phyloP scores from a whole-genome alignment of 768 basidiomycete species.

The Termitomyces titanicus region DNA sequence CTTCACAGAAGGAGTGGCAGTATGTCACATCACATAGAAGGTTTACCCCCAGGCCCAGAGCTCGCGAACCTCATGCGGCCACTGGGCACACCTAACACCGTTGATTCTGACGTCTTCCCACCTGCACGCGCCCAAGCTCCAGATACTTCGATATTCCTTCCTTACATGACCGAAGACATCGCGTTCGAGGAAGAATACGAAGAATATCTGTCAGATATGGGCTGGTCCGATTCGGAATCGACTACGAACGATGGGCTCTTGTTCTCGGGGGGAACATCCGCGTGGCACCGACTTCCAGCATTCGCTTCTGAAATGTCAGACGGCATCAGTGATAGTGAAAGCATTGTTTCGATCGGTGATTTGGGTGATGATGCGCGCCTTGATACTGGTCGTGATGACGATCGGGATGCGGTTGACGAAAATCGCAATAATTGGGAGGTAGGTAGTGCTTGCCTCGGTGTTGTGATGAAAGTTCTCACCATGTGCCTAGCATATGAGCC shows the following conservation, averaged over 20 bases:
- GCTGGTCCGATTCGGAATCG: slow-evolving; percentile 60
- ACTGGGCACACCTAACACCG: slow-evolving; percentile 69
- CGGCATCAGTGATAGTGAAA: slow-evolving; percentile 92
- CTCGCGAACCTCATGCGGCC: slow-evolving; percentile 72
- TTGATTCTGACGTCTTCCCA: slow-evolving; percentile 92
- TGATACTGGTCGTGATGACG: slow-evolving; percentile 58
- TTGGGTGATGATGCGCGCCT: slow-evolving; percentile 76
- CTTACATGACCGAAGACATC: slow-evolving; percentile 90
- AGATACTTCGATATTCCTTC: slow-evolving; percentile 79
- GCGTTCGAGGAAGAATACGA: slow-evolving; percentile 98
- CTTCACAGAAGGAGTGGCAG: slow-evolving; percentile 78
- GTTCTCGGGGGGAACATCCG: slow-evolving; percentile 42
- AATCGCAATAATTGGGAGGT: slow-evolving; percentile 98
- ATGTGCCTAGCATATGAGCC: slow-evolving; percentile 80
- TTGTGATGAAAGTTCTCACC: slow-evolving; percentile 4
- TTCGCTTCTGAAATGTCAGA: slow-evolving; percentile 81
- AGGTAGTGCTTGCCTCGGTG: slow-evolving; percentile 20
- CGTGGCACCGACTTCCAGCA: slow-evolving; percentile 81
- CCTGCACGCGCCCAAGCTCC: slow-evolving; percentile 85
- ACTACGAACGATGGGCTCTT: slow-evolving; percentile 32
- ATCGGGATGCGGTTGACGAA: slow-evolving; percentile 65
- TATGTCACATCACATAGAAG: slow-evolving; percentile 79
- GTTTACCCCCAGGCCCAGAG: slow-evolving; percentile 70
- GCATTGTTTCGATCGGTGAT: slow-evolving; percentile 86
- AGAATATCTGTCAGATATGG: slow-evolving; percentile 88